Base-by-base conservation (phyloP, 2,329 filamentous ascomycete genomes). In the Myriosclerotinia curreyana region DNA sequence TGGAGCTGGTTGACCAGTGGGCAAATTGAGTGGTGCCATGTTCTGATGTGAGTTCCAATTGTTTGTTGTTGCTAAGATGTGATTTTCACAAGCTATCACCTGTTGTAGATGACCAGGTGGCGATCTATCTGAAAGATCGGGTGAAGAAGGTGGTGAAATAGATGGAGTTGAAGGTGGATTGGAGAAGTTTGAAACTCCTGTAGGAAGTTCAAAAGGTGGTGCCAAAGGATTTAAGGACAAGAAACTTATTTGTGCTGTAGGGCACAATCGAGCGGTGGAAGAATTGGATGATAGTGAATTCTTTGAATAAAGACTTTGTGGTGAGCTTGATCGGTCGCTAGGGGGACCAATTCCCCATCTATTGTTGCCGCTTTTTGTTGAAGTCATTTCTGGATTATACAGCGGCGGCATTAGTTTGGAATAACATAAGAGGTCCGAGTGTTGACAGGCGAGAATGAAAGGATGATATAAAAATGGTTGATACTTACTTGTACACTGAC, bases 1-100 rank as follows among this genome's bases (percentile, higher is more conserved):
- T 48, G 28, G 55, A 25, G 55, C 55, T 48, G 55, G 55, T 31
- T 59, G 55, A 11, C 55, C 55, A 59, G 55, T 59, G 42, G 55
- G 55, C 55, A 59, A 59, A 36, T 36, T 59, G 15, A 48, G n/a
- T 6, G 54, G 44, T 25, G 55, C 42, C 55, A 59, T 59, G 28
- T 20, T n/a, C 34, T 15, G 3, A 59, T 31, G 31, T 15, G n/a
- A 7, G 14, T 48, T 36, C 55, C 54, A 17, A 22, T 8, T 12
- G 14, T 20, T 12, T 20, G 25, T 48, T 48, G 55, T 25, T 15
- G 7, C 22, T 28, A 58, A 28, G 25, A 34, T 34, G 22, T 36
- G 3, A 31, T 58, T 25, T 34, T 58, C 20, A 22, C 54, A 40
- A 56, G 34, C 40, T 56, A 31, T 46, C 17, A 34, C 28, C 25